Evolutionary conservation across 495 filamentous ascomycete genomes (phyloP).

Genomic region (Xylaria grammica): DNA sequence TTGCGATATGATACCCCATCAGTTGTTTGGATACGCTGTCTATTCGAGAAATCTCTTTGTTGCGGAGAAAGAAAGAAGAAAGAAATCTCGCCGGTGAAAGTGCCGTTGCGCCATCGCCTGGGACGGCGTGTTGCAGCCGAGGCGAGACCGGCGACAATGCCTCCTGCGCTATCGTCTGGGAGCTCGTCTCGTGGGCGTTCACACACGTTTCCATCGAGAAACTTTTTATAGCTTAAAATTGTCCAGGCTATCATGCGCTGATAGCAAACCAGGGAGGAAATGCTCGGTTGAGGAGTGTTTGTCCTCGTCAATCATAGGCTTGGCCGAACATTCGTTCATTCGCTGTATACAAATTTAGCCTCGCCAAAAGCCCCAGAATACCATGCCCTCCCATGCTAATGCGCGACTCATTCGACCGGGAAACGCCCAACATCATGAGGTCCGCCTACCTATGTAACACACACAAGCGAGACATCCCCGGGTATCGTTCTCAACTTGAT

Average conservation of each 20-base stretch:
- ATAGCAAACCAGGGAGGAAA: constrained; percentile 13
- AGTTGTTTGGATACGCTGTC: constrained; percentile 58
- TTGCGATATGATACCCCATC: constrained; percentile 62
- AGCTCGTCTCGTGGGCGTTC: constrained; percentile 58
- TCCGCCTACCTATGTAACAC: constrained; percentile 7
- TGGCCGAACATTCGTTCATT: constrained; percentile 31
- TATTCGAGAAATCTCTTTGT: constrained; percentile 32
- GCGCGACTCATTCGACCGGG: constrained; percentile 17
- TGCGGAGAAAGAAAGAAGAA: constrained; percentile 20
- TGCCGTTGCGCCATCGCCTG: constrained; percentile 64
- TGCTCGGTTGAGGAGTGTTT: background rate
- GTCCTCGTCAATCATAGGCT: constrained; percentile 18
- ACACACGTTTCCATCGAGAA: constrained; percentile 42
- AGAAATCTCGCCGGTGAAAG: constrained; percentile 53
- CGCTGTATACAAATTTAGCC: constrained; percentile 27
- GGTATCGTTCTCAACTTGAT: constrained; percentile 12
- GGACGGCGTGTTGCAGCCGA: constrained; percentile 61
- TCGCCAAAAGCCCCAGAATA: constrained; percentile 6
- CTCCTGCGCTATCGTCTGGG: constrained; percentile 57
- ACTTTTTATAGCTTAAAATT: constrained; percentile 1
- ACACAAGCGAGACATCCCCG: constrained; percentile 1
- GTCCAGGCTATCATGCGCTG: background rate
- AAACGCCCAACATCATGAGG: constrained; percentile 12
- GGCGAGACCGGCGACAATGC: constrained; percentile 57
- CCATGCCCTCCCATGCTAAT: constrained; percentile 22